Percentiles rank a stretch among this genome's conserved stretches.
Conservation (phyloP, 192 early-diverging fungal genomes). For the Podila clonocystis region DNA sequence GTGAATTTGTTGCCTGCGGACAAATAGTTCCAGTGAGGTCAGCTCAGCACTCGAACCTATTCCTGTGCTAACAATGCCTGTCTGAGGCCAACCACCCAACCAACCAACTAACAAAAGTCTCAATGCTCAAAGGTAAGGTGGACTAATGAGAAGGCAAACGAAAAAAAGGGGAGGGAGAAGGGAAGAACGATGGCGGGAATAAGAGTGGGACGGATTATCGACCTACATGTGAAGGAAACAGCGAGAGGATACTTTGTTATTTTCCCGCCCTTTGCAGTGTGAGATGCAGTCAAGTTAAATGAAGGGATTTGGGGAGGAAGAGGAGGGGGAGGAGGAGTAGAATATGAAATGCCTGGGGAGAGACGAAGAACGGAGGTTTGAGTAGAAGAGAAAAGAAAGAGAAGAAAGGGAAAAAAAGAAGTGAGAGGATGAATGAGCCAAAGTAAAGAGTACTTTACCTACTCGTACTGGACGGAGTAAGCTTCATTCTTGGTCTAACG, state of each 20-base stretch:
- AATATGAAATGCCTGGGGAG: not conserved
- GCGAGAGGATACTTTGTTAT: no score
- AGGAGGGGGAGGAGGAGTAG: not conserved
- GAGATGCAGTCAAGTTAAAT: not conserved
- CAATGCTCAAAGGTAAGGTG: not conserved
- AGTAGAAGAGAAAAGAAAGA: not conserved
- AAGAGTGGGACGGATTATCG: not conserved
- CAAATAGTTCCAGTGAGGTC: no score
- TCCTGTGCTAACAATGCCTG: no score
- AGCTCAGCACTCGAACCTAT: no score
- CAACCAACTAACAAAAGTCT: not conserved
- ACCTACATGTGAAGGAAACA: no score
- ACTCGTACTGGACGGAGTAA: not conserved
- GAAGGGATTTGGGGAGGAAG: not conserved
- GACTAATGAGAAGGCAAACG: not conserved
- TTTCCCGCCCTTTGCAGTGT: no score
- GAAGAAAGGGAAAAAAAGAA: not conserved
- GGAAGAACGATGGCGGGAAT: not conserved
- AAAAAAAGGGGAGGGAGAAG: not conserved
- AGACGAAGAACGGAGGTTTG: not conserved
- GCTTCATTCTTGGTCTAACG: not conserved
- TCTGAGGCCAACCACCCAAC: no score
- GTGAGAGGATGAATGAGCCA: not conserved
- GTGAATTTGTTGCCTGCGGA: no score
- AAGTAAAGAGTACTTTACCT: not conserved